A percentile compares a stretch with the other conserved stretches of the same genome.
Evolutionary conservation across 331 rosid genomes (phyloP).

Genomic region (Rosa hybrid): DNA sequence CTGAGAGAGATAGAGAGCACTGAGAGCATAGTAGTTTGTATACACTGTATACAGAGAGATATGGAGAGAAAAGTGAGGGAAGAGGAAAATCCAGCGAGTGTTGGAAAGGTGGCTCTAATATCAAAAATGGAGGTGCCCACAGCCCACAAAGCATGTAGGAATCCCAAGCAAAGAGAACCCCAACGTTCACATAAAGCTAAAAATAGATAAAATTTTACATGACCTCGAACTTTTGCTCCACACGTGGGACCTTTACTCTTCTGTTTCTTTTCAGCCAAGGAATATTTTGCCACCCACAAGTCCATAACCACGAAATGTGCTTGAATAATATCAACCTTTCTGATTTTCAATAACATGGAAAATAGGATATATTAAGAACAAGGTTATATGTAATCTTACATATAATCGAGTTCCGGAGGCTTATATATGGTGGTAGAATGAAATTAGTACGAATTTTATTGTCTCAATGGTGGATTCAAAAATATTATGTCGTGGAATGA

Average conservation of each 20-base stretch:
- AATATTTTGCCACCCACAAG: constrained; percentile 34
- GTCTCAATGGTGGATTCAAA: background rate
- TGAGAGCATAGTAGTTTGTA: constrained; percentile 47
- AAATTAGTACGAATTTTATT: background rate
- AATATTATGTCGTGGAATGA: background rate
- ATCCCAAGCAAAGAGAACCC: constrained; percentile 74
- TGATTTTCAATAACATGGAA: constrained; percentile 24
- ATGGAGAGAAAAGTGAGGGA: constrained; percentile 55
- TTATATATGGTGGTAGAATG: background rate
- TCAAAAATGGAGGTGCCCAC: constrained; percentile 67
- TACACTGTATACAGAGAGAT: constrained; percentile 34
- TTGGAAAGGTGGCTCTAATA: constrained; percentile 72
- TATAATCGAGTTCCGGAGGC: background rate
- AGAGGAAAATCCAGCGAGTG: constrained; percentile 47
- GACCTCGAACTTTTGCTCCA: constrained; percentile 63
- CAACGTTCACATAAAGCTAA: constrained; percentile 62
- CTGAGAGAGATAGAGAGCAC: constrained; percentile 8
- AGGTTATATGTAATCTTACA: background rate
- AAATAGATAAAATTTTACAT: constrained; percentile 39
- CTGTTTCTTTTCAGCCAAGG: constrained; percentile 36
- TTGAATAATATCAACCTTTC: constrained; percentile 23
- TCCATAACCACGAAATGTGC: background rate
- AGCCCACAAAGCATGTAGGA: constrained; percentile 51
- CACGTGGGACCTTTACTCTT: constrained; percentile 74
- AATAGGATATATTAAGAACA: background rate